phyloP scores from a whole-genome alignment of 2,329 filamentous ascomycete genomes.

The Alternaria novae-zelandiae region DNA sequence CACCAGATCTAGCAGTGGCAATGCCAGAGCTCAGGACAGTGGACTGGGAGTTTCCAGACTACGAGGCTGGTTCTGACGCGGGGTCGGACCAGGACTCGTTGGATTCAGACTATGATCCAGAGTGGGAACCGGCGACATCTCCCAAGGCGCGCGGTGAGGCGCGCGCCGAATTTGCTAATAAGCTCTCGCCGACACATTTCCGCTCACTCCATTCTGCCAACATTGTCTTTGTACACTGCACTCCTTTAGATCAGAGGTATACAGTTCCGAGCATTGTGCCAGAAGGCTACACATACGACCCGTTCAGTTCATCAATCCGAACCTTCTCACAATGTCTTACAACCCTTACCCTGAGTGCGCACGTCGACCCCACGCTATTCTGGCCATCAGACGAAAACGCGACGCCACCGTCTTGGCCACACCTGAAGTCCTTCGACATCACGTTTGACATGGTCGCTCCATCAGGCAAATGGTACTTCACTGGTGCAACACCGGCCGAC shows the following conservation, averaged over 20 bases:
- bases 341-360: conserved; percentile 10
- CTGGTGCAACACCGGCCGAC: conserved; percentile 4
- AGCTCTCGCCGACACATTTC: background rate
- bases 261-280: conserved; percentile 8
- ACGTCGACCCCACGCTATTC: conserved; percentile 20
- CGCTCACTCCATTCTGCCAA: conserved; percentile 1
- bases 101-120: conserved; percentile 1
- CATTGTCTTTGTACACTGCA: conserved; percentile 5
- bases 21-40: conserved; percentile 5
- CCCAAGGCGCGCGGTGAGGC: background rate
- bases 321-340: conserved; percentile 16
- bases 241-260: conserved; percentile 4
- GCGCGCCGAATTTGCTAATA: conserved; percentile 4
- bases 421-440: conserved; percentile 14
- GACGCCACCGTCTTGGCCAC: conserved; percentile 12
- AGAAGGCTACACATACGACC: conserved; percentile 6
- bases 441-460: conserved; percentile 11
- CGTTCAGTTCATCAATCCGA: conserved; percentile 17
- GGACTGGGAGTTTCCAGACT: conserved; percentile 7
- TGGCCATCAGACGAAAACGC: conserved; percentile 13
- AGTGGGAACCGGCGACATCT: conserved; percentile 1
- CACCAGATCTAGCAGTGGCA: background rate
- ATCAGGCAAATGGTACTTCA: conserved; percentile 21
- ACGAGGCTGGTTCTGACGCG: background rate
- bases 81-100: conserved; percentile 5